These are phyloP conservation scores for Tylopilus balloui DNA, from an alignment of 768 basidiomycete species.

Conservation along the genomic window DNA sequence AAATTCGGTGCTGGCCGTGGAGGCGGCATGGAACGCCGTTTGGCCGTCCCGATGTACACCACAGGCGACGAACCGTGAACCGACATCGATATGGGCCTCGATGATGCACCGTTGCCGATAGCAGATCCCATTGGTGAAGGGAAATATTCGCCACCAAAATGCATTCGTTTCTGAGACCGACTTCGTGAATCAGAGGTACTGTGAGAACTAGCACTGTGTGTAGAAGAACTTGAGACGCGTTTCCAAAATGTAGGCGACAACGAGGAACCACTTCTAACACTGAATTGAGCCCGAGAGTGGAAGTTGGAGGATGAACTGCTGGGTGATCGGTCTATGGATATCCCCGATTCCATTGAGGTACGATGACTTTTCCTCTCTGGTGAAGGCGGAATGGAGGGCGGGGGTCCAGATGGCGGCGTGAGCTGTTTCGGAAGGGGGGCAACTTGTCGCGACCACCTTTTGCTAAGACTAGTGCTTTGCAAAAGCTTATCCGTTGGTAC, in stretches of 20 bases:
- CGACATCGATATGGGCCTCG: constrained; percentile 23
- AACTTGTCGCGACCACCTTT: constrained; percentile 55
- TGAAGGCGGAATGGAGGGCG: constrained; percentile 43
- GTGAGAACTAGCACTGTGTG: constrained; percentile 39
- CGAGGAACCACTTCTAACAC: constrained; percentile 43
- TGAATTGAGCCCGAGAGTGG: constrained; percentile 21
- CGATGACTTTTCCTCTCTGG: constrained; percentile 20
- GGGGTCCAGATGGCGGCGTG: constrained; percentile 57
- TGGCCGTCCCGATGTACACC: constrained; percentile 28
- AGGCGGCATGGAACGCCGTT: constrained; percentile 65
- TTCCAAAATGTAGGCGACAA: constrained; percentile 50
- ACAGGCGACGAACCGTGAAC: constrained; percentile 11
- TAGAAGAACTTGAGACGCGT: constrained; percentile 49
- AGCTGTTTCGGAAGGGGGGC: constrained; percentile 44
- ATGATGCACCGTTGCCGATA: constrained; percentile 1
- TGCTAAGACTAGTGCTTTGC: constrained; percentile 26
- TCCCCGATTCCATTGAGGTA: constrained; percentile 20
- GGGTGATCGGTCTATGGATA: constrained; percentile 31
- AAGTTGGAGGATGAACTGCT: constrained; percentile 40
- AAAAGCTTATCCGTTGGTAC: constrained; percentile 28
- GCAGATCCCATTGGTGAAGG: constrained; percentile 11
- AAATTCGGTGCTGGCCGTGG: constrained; percentile 68
- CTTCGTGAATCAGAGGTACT: constrained; percentile 40
- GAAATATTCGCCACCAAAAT: constrained; percentile 6
- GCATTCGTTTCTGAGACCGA: constrained; percentile 7